phyloP scores from a whole-genome alignment of 2,329 filamentous ascomycete species.

The Grosmannia serpens region DNA sequence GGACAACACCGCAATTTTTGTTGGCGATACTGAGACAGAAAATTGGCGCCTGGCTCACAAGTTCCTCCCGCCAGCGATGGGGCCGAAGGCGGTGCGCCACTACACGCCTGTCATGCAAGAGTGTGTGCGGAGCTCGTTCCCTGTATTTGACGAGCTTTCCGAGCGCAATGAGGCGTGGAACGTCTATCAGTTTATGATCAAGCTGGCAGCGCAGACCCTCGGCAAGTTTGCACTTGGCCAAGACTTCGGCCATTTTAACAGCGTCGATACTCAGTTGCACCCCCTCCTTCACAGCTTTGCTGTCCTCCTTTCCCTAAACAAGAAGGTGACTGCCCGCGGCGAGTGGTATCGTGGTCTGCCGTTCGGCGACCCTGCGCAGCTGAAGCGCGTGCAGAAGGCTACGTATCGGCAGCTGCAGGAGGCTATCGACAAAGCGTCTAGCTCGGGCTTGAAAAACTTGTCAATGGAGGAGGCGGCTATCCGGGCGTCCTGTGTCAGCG shows the following conservation, averaged over 20 bases:
- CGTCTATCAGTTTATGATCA: not conserved
- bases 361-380: not conserved
- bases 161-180: not conserved
- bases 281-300: not conserved
- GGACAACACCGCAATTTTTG: not conserved
- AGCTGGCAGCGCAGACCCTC: not conserved
- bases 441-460: not conserved
- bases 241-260: not conserved
- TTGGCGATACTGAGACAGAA: not conserved
- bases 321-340: not conserved
- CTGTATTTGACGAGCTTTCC: not conserved
- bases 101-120: not conserved
- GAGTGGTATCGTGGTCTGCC: not conserved
- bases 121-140: not conserved
- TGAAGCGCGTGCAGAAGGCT: not conserved
- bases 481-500: not conserved
- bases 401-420: not conserved
- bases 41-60: not conserved
- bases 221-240: not conserved
- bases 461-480: not conserved
- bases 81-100: not conserved
- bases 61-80: not conserved
- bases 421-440: not conserved
- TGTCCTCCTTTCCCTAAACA: not conserved
- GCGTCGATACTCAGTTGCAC: not conserved